Base-by-base conservation (phyloP, 305 asterid genomes). In the Plantago coronopus region DNA sequence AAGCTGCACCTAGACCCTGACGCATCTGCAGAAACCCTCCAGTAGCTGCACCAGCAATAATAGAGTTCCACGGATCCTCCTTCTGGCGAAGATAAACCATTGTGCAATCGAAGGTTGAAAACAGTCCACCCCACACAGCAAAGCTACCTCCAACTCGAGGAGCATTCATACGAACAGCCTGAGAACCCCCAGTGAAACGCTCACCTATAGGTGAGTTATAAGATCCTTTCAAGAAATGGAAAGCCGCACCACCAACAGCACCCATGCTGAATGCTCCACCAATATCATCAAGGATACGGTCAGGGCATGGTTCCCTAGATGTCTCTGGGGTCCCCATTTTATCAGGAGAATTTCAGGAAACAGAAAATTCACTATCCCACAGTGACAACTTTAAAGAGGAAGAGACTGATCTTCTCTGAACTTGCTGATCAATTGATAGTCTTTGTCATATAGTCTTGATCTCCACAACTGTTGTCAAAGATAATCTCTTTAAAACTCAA, bases 1-100 rank as follows among this genome's bases (percentile, higher is more conserved):
- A 79, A 42, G 88, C 78, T 34, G 83, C 72, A 14, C 82, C 77
- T 15, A 78, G 40, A 14, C 88, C 84, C 72, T 74, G 84, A 15
- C 88, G 79, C 88, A 81, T 76, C 58, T 78, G 82, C 48, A 81
- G 77, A 66, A 81, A 81, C n/a, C 88, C 84, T 50, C 84, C 88
- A 11, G 88, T 79, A 25, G 88, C 88, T 8, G 88, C 88, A 22
- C 88, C 88, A 29, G 88, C 82, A 31, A 81, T 66, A 47, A 81
- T 81, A n/a, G 84, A 78, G 69, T 81, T 81, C 88, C 84, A 81
- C 0, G 88, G 88, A 62, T 77, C 84, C 71, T 81, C 84, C 16
- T 79, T 78, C 66, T 79, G 88, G 31, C 84, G 79, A 47, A 76
- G 6, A 17, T 81, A 81, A 25, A 81, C 88, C 85, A 81, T 81